These are phyloP conservation scores for Pythium rishiriense DNA, from an alignment of 352 stramenopile genomes.

Conservation along the genomic window DNA sequence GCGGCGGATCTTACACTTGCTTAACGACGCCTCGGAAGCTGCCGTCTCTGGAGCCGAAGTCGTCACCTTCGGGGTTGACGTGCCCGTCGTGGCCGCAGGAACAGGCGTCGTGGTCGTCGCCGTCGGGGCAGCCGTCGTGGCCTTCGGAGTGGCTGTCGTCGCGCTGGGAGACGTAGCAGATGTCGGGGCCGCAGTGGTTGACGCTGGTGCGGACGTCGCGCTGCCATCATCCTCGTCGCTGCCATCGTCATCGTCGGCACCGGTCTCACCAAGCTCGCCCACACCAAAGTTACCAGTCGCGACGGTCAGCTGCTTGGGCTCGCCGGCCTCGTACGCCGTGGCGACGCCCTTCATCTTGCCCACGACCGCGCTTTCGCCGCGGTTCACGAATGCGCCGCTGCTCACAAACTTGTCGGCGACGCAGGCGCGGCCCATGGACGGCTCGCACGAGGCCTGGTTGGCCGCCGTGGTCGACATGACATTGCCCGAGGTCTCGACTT, in stretches of 20 bases:
- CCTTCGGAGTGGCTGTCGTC: neutral
- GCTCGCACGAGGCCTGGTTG: slow-evolving; percentile 8
- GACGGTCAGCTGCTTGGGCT: slow-evolving; percentile 9
- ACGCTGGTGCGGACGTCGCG: no score
- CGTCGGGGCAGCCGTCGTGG: neutral
- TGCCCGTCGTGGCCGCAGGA: neutral
- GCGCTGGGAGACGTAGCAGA: neutral
- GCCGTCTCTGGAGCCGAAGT: neutral
- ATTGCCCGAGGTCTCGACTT: slow-evolving; percentile 2
- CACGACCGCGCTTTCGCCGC: slow-evolving; percentile 10
- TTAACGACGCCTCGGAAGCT: neutral
- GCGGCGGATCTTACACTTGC: neutral
- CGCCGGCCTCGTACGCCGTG: slow-evolving; percentile 7
- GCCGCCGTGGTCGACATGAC: slow-evolving; percentile 16
- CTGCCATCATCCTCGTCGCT: neutral
- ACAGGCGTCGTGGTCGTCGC: neutral
- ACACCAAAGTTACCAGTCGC: slow-evolving; percentile 23
- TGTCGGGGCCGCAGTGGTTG: neutral
- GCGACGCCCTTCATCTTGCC: slow-evolving; percentile 19
- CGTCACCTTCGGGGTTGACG: neutral
- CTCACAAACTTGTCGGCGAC: slow-evolving; percentile 19
- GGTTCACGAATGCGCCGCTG: slow-evolving; percentile 17
- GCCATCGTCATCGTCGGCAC: neutral
- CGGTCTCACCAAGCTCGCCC: slow-evolving; percentile 1
- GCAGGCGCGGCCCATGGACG: slow-evolving; percentile 11